Base-by-base conservation (phyloP, 179 eudicot genomes). In the Patellifolia procumbens region DNA sequence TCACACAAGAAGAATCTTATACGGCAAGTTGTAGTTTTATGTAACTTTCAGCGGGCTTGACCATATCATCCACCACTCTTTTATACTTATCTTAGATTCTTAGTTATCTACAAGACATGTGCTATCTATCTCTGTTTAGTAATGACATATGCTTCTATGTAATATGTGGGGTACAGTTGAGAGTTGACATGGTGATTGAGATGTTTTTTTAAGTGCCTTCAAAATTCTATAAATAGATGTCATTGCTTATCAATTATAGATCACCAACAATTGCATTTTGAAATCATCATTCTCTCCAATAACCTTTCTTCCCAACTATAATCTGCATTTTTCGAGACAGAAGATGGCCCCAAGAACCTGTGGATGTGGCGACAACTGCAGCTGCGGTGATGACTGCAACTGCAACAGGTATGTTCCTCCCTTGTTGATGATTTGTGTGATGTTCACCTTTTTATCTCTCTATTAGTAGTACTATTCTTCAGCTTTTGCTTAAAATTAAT, bases 341-440 rank as follows among this genome's bases (percentile, higher is more conserved):
- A n/a, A n/a, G 66, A 87, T 87, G 92, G 82, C 84, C 35, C 80
- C 75, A 46, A 72, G 17, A 56, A 83, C 55, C 73, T 88, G 92
- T 76, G 71, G 67, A 48, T 88, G 90, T 51, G 92, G 92, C 42
- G 71, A 82, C 53, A 49, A 74, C 86, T 87, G 90, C 82, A 70
- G 72, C 70, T 87, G 90, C 63, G 90, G 86, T 76, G 74, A 74
- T 12, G 74, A 85, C 61, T 81, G 83, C 81, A 68, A 77, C 78
- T 81, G 84, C 78, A 76, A 68, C 81, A 77, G 80, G 84, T 81
- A 61, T 58, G n/a, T n/a, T n/a, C 43, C 61, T 45, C 3, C 63
- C 8, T 28, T 66, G 24, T 35, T 59, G 22, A 52, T 52, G 26
- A 52, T 20, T 52, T 0, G 7, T n/a, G 2, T 8, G n/a, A 53